phyloP scores from a whole-genome alignment of 1,139 yeast species.

The Wickerhamomyces sp. region DNA sequence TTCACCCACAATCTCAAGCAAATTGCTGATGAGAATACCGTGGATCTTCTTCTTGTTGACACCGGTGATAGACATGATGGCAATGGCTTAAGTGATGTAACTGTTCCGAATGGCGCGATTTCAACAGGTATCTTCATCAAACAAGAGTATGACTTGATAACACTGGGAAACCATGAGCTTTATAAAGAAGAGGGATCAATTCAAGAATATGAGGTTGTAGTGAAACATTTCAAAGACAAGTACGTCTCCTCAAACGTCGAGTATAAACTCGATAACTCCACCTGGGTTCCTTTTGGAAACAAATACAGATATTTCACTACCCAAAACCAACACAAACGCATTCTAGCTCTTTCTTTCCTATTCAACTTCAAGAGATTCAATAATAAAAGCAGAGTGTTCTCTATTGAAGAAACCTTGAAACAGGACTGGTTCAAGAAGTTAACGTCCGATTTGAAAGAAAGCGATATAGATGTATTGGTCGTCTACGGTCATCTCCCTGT shows the following conservation, averaged over 20 bases:
- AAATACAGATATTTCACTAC: conserved; percentile 65
- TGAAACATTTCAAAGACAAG: conserved; percentile 53
- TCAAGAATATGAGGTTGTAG: conserved; percentile 61
- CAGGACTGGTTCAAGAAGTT: conserved; percentile 63
- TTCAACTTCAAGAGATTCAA: conserved; percentile 71
- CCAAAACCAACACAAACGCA: conserved; percentile 42
- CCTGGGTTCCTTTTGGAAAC: conserved; percentile 63
- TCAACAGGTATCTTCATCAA: conserved; percentile 61
- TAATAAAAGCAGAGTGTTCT: conserved; percentile 57
- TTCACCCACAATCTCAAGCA: conserved; percentile 48
- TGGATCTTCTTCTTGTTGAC: conserved; percentile 73
- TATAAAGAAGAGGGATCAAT: conserved; percentile 64
- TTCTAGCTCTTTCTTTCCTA: conserved; percentile 74
- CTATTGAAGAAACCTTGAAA: conserved; percentile 51
- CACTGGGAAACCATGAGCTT: conserved; percentile 91
- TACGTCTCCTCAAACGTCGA: conserved; percentile 86
- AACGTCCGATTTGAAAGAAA: conserved; percentile 36
- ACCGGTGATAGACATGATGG: conserved; percentile 97
- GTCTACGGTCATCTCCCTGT: conserved; percentile 83
- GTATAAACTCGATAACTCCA: conserved; percentile 41
- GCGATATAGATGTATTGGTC: conserved; percentile 59
- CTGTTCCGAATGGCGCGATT: conserved; percentile 62
- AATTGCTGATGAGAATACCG: conserved; percentile 40
- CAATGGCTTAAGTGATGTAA: conserved; percentile 77
- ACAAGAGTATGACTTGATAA: conserved; percentile 71